Percentiles rank a stretch among this genome's conserved stretches.
phyloP scores from a whole-genome alignment of 208 protist genomes.

The Herpetomonas muscarum region DNA sequence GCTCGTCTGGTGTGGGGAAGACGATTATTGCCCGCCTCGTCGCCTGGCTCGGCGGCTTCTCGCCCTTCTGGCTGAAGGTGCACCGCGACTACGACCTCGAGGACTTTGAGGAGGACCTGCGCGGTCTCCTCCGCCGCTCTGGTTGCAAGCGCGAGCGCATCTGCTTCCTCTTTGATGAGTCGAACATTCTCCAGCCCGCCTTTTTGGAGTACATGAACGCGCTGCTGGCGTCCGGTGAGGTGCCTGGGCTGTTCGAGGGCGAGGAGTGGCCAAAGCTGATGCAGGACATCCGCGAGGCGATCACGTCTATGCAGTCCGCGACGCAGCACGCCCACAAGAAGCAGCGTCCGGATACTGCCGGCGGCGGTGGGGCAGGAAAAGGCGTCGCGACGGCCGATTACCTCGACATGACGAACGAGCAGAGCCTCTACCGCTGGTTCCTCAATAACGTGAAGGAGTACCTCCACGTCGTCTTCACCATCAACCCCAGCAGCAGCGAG shows the following conservation, averaged over 20 bases:
- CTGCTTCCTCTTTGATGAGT: conserved; percentile 99
- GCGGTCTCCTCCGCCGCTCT: conserved; percentile 92
- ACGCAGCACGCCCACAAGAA: conserved; percentile 9
- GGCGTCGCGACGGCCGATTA: conserved; percentile 24
- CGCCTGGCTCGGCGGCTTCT: conserved; percentile 97
- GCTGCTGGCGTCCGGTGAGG: conserved; percentile 97
- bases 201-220: conserved; percentile 99
- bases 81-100: conserved; percentile 95
- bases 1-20: conserved; percentile 97
- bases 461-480: conserved; percentile 99
- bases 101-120: conserved; percentile 99
- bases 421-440: conserved; percentile 97
- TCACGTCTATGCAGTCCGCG: conserved; percentile 20
- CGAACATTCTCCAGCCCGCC: conserved; percentile 96
- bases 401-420: conserved; percentile 81
- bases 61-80: conserved; percentile 96
- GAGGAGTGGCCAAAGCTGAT: conserved; percentile 97
- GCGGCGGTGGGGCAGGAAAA: conserved; percentile 1
- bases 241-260: conserved; percentile 98
- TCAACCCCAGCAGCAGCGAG: conserved; percentile 97
- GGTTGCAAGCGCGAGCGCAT: conserved; percentile 97
- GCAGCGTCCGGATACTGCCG: neutral
- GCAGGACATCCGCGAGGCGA: conserved; percentile 67
- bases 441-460: conserved; percentile 94
- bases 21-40: conserved; percentile 97